Evolutionary conservation across 2,329 filamentous ascomycete species (phyloP).

Genomic region (Grosmannia huntii): DNA sequence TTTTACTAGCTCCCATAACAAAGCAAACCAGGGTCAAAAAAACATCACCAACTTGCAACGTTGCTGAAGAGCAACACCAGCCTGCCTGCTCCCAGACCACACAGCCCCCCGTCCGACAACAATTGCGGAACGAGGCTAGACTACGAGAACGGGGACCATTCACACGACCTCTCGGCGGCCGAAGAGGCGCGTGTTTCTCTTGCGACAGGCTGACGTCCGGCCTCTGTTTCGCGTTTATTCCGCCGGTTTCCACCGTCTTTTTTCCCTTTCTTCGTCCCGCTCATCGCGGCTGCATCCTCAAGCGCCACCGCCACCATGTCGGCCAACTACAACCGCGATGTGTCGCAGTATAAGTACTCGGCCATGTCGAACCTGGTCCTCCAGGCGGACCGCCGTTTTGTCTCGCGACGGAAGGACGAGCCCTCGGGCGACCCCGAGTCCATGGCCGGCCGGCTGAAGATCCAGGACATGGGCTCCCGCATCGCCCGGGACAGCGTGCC

Average conservation of each 20-base stretch:
- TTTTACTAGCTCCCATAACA: neutral
- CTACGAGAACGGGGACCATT: neutral
- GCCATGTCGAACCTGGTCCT: constrained; percentile 99
- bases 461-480: constrained; percentile 85
- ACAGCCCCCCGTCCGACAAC: neutral
- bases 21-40: neutral
- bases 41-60: neutral
- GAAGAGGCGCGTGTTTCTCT: neutral
- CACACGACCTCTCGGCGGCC: neutral
- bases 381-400: constrained; percentile 96
- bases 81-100: neutral
- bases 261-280: neutral
- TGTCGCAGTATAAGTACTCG: constrained; percentile 97
- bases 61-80: neutral
- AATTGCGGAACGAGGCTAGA: neutral
- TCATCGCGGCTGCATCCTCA: neutral
- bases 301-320: constrained; percentile 44
- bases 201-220: neutral
- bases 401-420: constrained; percentile 85
- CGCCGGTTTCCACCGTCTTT: neutral
- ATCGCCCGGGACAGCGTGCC: constrained; percentile 69
- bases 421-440: constrained; percentile 96
- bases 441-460: constrained; percentile 82
- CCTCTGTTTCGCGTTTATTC: neutral
- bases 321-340: constrained; percentile 58